A percentile compares a stretch with the other conserved stretches of the same genome.
phyloP scores from a whole-genome alignment of 139 green algal genomes.

The Picochlorum sp. region DNA sequence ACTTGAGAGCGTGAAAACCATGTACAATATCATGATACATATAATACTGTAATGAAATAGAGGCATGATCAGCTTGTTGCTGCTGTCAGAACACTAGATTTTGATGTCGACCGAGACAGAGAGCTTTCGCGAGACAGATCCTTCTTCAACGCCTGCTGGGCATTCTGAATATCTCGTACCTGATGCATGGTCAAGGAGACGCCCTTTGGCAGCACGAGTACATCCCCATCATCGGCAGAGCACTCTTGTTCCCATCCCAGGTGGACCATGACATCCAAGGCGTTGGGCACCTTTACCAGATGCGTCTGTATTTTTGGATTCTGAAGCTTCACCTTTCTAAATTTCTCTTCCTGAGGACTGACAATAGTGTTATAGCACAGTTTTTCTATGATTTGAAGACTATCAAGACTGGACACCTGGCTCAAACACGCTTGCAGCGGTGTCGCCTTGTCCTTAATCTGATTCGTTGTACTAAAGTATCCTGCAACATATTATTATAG shows the following conservation, averaged over 20 bases:
- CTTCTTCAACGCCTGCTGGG: constrained; percentile 22
- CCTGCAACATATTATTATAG: constrained; percentile 4
- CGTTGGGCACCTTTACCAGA: constrained; percentile 16
- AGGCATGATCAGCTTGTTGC: too few species aligned
- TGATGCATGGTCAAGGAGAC: constrained; percentile 24
- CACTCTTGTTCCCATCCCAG: constrained; percentile 31
- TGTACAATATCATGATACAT: too few species aligned
- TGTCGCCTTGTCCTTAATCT: constrained; percentile 16
- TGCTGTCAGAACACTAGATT: too few species aligned
- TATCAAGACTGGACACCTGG: neutral
- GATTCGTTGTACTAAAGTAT: constrained; percentile 20
- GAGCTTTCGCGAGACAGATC: constrained; percentile 8
- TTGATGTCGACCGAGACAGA: constrained; percentile 1
- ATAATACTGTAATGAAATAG: too few species aligned
- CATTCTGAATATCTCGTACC: constrained; percentile 33
- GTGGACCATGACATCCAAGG: constrained; percentile 16
- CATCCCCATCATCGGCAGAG: constrained; percentile 14
- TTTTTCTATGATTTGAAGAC: constrained; percentile 28
- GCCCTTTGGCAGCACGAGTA: constrained; percentile 15
- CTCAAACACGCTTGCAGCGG: constrained; percentile 4
- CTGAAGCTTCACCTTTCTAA: constrained; percentile 12
- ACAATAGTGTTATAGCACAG: constrained; percentile 20
- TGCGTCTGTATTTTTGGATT: constrained; percentile 27
- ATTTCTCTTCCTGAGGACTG: constrained; percentile 20
- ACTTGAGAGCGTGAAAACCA: too few species aligned